Base-by-base conservation (phyloP, 371 early-diverging fungal genomes). In the Haplosporangium sp. region DNA sequence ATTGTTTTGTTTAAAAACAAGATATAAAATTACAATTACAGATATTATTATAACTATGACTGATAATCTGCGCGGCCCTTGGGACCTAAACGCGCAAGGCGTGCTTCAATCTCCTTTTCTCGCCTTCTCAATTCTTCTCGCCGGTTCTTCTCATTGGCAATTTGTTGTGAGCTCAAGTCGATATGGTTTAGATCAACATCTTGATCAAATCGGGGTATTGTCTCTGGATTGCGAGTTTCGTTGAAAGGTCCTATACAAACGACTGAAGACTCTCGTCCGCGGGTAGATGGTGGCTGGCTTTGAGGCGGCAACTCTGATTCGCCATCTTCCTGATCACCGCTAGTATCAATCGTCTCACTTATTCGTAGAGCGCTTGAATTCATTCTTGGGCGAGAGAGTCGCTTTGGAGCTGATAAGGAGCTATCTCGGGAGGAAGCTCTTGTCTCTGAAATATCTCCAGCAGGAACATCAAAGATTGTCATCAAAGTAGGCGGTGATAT, bases 381-480 rank as follows among this genome's bases (percentile, higher is more conserved):
- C 10, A 42, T 27, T 45, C 52, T 45, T 37, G 65, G 55, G 0
- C 20, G 69, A 27, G 20, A 35, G 42, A 48, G 59, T 40, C 17
- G 66, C 4, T 20, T 61, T 19, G 17, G 42, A 20, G 44, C 59
- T 34, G 45, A 38, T 2, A 39, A 1, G 4, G 76, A 72, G 20
- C 39, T 38, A 8, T 55, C 56, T 27, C 76, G 27, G 3, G 76
- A 71, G 8, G 27, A 27, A 27, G 27, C 27, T 27, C 39, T 60
- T 2, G 45, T 39, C 7, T 67, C 52, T 2, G 77, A 72, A 0
- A 39, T 27, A 37, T 64, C 63, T 15, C 19, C 42, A 5, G 58
- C 67, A 37, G 72, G 77, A 5, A 72, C 77, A 27, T 77, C 72
- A 69, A 77, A 77, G 44, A 77, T 77, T 7, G 77, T 72, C 72